These are phyloP conservation scores for Lactarius hengduanensis DNA, from an alignment of 768 basidiomycete genomes.

Conservation along the genomic window DNA sequence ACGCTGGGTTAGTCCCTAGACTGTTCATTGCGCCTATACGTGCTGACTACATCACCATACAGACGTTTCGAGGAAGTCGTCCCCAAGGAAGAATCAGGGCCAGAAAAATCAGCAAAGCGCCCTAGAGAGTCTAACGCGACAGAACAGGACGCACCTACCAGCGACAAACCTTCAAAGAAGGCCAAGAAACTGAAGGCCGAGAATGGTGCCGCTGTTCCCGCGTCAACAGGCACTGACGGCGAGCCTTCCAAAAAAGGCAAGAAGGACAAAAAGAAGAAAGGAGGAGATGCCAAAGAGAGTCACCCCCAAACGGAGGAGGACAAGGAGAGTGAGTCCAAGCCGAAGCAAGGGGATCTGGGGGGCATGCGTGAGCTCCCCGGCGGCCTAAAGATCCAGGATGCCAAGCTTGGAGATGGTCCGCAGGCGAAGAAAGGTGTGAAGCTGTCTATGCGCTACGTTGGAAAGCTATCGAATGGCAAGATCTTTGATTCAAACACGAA, in stretches of 20 bases:
- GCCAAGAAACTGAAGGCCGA: conserved; percentile 75
- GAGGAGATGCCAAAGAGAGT: conserved; percentile 31
- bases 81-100: conserved; percentile 37
- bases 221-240: conserved; percentile 32
- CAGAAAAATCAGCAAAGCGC: conserved; percentile 56
- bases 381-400: conserved; percentile 76
- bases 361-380: conserved; percentile 51
- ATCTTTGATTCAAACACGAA: conserved; percentile 78
- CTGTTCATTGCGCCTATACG: neutral
- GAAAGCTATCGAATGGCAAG: conserved; percentile 76
- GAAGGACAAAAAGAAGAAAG: conserved; percentile 40
- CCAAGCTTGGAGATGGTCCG: conserved; percentile 79
- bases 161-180: conserved; percentile 49
- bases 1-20: conserved; percentile 43
- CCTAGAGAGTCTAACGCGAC: conserved; percentile 59
- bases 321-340: conserved; percentile 28
- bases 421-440: conserved; percentile 82
- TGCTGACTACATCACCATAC: conserved; percentile 9
- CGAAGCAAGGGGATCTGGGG: conserved; percentile 38
- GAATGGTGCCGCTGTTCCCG: conserved; percentile 44
- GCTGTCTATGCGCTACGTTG: conserved; percentile 88
- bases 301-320: conserved; percentile 26
- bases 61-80: conserved; percentile 76
- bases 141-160: conserved; percentile 40
- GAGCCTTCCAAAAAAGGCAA: conserved; percentile 35